Evolutionary conservation across 2,329 filamentous ascomycete species (phyloP).

Genomic region (Blumeria hordei): DNA sequence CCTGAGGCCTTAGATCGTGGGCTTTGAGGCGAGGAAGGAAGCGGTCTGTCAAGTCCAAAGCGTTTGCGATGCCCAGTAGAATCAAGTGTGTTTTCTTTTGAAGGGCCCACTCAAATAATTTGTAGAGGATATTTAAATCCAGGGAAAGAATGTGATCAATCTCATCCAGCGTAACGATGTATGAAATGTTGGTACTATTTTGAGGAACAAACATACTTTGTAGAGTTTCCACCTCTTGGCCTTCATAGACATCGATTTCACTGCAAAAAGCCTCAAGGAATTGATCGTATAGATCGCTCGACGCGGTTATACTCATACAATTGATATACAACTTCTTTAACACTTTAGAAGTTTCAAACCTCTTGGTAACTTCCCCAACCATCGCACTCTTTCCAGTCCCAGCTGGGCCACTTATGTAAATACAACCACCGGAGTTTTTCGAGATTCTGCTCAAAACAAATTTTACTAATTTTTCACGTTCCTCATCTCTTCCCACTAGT

Average conservation of each 20-base stretch:
- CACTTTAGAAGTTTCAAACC: constrained; percentile 23
- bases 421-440: constrained; percentile 44
- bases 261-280: constrained; percentile 46
- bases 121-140: constrained; percentile 73
- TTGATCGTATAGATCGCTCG: constrained; percentile 62
- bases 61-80: constrained; percentile 85
- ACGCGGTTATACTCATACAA: constrained; percentile 87
- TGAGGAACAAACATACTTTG: constrained; percentile 46
- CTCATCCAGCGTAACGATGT: constrained; percentile 77
- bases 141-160: constrained; percentile 82
- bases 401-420: constrained; percentile 87
- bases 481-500: constrained; percentile 17
- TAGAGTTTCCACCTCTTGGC: constrained; percentile 41
- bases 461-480: constrained; percentile 35
- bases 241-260: constrained; percentile 32
- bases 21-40: constrained; percentile 85
- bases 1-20: constrained; percentile 68
- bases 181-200: constrained; percentile 31
- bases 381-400: constrained; percentile 95
- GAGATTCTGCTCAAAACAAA: constrained; percentile 45
- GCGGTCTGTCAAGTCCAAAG: constrained; percentile 80
- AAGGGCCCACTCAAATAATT: constrained; percentile 90
- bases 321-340: constrained; percentile 66
- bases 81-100: constrained; percentile 56
- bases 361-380: constrained; percentile 52